Evolutionary conservation across 2,329 filamentous ascomycete species (phyloP), one percentile per base, ranked within the genome.

Genomic region (Aspergillus cejpii): DNA sequence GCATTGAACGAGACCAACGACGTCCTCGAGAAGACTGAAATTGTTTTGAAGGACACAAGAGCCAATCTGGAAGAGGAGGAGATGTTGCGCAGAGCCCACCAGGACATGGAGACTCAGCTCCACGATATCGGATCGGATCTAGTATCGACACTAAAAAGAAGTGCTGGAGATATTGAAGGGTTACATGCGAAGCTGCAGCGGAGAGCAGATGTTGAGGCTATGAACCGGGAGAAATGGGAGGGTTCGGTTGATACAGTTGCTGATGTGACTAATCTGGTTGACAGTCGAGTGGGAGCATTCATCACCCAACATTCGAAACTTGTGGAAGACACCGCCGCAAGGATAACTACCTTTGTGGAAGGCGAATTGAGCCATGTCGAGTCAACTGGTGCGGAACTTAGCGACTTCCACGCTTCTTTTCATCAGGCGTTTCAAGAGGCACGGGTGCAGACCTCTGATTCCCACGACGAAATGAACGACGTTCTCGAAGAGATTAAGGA

Each of bases 401-500:
- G 85, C 42, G 75, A 82, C 37, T 85, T 90, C 58, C 74, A 85
- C 6, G 69, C 75, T 6, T 75, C 76, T 0, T 88, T 95, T 55
- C 75, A 80, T 29, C 72, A 76, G 14, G 86, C 85, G 0, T 82
- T 84, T 63, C 72, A 74, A 40, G 79, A 85, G 54, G 76, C 94
- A 12, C 76, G 85, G 43, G 50, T 46, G 14, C 66, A 70, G 45
- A 68, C 63, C 1, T 57, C 56, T 4, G 54, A 57, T 50, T 84
- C 88, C 2, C 87, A 85, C 58, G 81, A 90, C 38, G 85, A 90
- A 45, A 89, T 96, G 86, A 90, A 96, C 57, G 74, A 79, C n/a
- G 84, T 95, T 1, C 75, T 98, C 7, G 87, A 92, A 58, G 91
- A 94, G 62, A 95, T 97, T 63, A 90, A 90, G 62, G 81, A 79